Percentiles rank a stretch among this genome's conserved stretches.
Conservation (phyloP, 2,329 filamentous ascomycete species). For the Lasiodiplodia sp. region DNA sequence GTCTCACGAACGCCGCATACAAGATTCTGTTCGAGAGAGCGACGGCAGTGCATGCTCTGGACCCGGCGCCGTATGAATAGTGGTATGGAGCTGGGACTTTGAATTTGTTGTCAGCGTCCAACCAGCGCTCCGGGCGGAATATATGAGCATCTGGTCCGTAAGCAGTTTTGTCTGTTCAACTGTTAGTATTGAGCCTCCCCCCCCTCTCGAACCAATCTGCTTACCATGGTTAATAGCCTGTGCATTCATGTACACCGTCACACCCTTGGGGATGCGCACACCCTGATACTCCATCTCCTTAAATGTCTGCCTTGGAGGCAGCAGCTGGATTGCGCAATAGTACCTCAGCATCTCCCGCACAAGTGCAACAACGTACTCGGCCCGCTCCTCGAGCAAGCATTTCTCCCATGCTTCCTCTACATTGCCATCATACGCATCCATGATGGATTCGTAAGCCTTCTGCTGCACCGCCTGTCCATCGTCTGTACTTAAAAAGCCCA, state of each 20-base stretch:
- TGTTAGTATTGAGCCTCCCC: not conserved
- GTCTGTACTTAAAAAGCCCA: slow-evolving; percentile 2
- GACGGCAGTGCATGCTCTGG: slow-evolving; percentile 23
- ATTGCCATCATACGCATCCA: slow-evolving; percentile 7
- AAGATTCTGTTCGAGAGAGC: slow-evolving; percentile 26
- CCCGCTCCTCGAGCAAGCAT: slow-evolving; percentile 23
- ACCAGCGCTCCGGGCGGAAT: slow-evolving; percentile 28
- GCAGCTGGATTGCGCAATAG: slow-evolving; percentile 28
- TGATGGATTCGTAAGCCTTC: slow-evolving; percentile 24
- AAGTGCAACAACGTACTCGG: slow-evolving; percentile 25
- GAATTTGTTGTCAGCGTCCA: slow-evolving; percentile 15
- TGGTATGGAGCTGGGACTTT: slow-evolving; percentile 24
- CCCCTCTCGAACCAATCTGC: not conserved
- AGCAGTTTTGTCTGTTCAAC: slow-evolving; percentile 9
- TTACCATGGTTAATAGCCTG: slow-evolving; percentile 30
- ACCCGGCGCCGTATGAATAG: slow-evolving; percentile 28
- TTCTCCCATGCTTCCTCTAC: slow-evolving; percentile 23
- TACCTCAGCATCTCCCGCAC: slow-evolving; percentile 28
- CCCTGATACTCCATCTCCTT: slow-evolving; percentile 25
- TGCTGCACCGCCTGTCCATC: slow-evolving; percentile 21
- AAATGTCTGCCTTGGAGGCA: slow-evolving; percentile 27
- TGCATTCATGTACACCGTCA: slow-evolving; percentile 29
- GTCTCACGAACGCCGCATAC: slow-evolving; percentile 19
- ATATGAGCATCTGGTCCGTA: slow-evolving; percentile 25
- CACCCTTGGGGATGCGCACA: slow-evolving; percentile 16